Base-by-base conservation (phyloP, 1,284 basidiomycete genomes). In the Ceratobasidium sp. region DNA sequence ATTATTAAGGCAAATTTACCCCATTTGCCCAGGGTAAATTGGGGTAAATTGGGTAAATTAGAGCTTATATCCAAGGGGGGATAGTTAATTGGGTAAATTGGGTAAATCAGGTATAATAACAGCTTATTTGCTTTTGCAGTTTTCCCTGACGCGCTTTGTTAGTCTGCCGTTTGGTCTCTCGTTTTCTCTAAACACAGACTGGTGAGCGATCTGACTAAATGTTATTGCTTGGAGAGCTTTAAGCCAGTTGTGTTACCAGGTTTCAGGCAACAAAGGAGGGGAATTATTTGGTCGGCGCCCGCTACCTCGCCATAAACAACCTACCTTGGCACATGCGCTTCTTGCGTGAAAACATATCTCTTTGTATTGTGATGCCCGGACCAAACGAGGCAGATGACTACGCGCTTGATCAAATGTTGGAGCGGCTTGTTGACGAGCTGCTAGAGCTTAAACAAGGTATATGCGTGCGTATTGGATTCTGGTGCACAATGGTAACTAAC, bases 381-480 rank as follows among this genome's bases (percentile, higher is more conserved):
- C 66, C 66, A 31, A 48, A 57, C 14, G 33, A 53, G 17, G 51
- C 53, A 5, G 33, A 17, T 36, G 24, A 19, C 17, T 53, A 57
- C 17, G 47, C 11, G 3, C 45, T 71, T 15, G 53, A 71, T 36
- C 66, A 71, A 17, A 51, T 56, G 17, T 14, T 71, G 11, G 54
- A 59, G 6, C 48, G 33, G 8, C 33, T 71, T 5, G 51, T 71
- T 14, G 54, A 71, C 44, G 29, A 71, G 17, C 9, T 60, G 7
- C n/a, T 60, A 19, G n/a, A 8, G 36, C 59, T 60, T n/a, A 41
- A 60, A 24, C 31, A 60, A 60, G 59, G 59, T 60, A 5, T n/a
- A n/a, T 17, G 27, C 19, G 41, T 44, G n/a, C 33, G 19, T 44
- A 62, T 53, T 53, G n/a, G 36, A 27, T 31, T 24, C 27, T 56